phyloP scores from a whole-genome alignment of 2,329 filamentous ascomycete genomes.

The Bisporella sp. region DNA sequence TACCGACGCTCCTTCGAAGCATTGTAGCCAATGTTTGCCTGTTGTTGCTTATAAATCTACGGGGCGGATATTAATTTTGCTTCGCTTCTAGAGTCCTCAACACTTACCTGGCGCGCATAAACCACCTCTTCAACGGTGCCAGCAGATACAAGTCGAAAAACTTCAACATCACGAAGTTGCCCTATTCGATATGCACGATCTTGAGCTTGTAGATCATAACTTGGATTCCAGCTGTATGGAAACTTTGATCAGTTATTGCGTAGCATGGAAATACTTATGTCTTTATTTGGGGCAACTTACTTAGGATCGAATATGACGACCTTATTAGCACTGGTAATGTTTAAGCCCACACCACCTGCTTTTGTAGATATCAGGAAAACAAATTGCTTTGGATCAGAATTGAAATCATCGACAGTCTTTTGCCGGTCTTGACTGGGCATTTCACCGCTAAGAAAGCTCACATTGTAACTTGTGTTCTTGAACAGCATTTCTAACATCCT shows the following conservation, averaged over 20 bases:
- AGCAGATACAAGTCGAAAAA: slow-evolving; percentile 83
- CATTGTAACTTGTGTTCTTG: slow-evolving; percentile 79
- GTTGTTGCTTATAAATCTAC: slow-evolving; percentile 91
- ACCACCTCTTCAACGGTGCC: slow-evolving; percentile 97
- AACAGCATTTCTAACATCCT: slow-evolving; percentile 82
- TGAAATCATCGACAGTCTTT: slow-evolving; percentile 81
- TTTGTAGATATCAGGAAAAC: slow-evolving; percentile 94
- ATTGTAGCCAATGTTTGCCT: slow-evolving; percentile 95
- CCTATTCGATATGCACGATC: slow-evolving; percentile 95
- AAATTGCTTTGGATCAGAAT: slow-evolving; percentile 78
- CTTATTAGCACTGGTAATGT: slow-evolving; percentile 97
- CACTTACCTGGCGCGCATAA: slow-evolving; percentile 67
- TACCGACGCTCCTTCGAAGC: slow-evolving; percentile 89
- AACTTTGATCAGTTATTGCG: too few relatives aligned
- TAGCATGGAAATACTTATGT: too few relatives aligned
- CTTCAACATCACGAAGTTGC: slow-evolving; percentile 86
- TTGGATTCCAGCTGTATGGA: slow-evolving; percentile 67
- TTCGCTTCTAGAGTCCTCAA: too few relatives aligned
- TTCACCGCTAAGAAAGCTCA: slow-evolving; percentile 83
- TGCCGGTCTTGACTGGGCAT: slow-evolving; percentile 80
- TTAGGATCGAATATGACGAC: slow-evolving; percentile 96
- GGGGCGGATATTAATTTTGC: too few relatives aligned
- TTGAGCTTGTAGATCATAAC: slow-evolving; percentile 91
- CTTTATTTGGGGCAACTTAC: too few relatives aligned
- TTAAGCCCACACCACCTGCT: slow-evolving; percentile 87